Percentiles rank a stretch among this genome's conserved stretches.
Conservation (phyloP, 768 basidiomycete species). For the Naganishia antarctica region DNA sequence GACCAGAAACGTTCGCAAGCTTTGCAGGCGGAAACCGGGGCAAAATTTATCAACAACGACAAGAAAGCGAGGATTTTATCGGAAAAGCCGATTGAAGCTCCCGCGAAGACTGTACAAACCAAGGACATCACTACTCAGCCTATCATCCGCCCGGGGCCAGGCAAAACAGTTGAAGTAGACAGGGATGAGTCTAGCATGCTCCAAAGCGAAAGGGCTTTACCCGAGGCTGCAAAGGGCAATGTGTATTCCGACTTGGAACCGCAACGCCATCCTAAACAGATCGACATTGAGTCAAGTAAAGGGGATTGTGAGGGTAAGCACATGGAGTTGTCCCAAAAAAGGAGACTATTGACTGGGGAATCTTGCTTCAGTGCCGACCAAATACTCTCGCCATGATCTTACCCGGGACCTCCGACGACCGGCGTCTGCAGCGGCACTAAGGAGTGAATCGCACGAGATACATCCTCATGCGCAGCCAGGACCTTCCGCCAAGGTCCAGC, state of each 20-base stretch:
- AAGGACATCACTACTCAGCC: no score
- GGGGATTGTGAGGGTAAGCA: no score
- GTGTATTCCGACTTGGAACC: no score
- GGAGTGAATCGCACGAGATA: neutral
- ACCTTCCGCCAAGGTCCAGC: neutral
- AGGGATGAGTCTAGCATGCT: no score
- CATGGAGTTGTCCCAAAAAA: neutral
- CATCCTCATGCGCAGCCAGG: neutral
- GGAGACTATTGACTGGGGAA: neutral
- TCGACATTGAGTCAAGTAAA: no score
- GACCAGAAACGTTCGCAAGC: slow-evolving; percentile 13
- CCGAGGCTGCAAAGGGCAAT: no score
- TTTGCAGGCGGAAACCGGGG: slow-evolving; percentile 12
- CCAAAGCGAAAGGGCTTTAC: no score
- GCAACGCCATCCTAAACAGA: no score
- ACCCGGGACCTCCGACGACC: slow-evolving; percentile 16
- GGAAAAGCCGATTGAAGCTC: neutral
- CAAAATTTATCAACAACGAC: neutral
- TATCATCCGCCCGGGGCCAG: no score
- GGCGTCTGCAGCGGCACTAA: slow-evolving; percentile 21
- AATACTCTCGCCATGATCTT: no score
- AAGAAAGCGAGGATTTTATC: neutral
- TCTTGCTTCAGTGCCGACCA: no score
- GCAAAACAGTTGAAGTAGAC: no score
- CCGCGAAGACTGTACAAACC: neutral